phyloP scores from a whole-genome alignment of 176 grass and related monocot species.

The Typha latifolia region DNA sequence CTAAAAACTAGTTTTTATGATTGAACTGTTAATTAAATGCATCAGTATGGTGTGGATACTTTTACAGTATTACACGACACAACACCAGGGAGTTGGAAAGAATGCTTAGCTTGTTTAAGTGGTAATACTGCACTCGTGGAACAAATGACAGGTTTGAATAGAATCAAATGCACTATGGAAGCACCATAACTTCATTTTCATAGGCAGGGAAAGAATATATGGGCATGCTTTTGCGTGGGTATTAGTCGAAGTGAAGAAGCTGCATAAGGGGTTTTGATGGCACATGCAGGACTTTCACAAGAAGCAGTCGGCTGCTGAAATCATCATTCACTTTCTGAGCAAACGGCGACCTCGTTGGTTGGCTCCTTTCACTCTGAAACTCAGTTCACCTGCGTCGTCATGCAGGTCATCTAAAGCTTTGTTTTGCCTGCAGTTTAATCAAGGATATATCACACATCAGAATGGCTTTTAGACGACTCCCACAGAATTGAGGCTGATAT shows the following conservation, averaged over 20 bases:
- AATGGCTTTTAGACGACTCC: neutral
- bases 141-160: neutral
- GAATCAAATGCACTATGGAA: neutral
- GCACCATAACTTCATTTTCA: neutral
- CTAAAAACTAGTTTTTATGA: too few relatives aligned
- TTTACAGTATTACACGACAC: too few relatives aligned
- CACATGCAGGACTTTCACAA: neutral
- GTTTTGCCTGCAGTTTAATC: slow-evolving; percentile 45
- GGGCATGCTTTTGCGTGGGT: neutral
- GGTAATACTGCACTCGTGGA: neutral
- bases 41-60: too few relatives aligned
- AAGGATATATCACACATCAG: neutral
- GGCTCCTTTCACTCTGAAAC: slow-evolving; percentile 73
- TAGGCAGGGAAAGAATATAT: neutral
- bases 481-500: too few relatives aligned
- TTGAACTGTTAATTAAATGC: too few relatives aligned
- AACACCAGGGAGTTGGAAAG: too few relatives aligned
- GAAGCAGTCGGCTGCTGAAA: neutral
- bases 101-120: too few relatives aligned
- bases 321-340: slow-evolving; percentile 55
- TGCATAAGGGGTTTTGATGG: too few relatives aligned
- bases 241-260: neutral
- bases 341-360: slow-evolving; percentile 54
- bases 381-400: slow-evolving; percentile 64
- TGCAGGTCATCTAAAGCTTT: slow-evolving; percentile 58